Evolutionary conservation across 441 rosid genomes (phyloP).

Genomic region (Flueggea neowawraea): DNA sequence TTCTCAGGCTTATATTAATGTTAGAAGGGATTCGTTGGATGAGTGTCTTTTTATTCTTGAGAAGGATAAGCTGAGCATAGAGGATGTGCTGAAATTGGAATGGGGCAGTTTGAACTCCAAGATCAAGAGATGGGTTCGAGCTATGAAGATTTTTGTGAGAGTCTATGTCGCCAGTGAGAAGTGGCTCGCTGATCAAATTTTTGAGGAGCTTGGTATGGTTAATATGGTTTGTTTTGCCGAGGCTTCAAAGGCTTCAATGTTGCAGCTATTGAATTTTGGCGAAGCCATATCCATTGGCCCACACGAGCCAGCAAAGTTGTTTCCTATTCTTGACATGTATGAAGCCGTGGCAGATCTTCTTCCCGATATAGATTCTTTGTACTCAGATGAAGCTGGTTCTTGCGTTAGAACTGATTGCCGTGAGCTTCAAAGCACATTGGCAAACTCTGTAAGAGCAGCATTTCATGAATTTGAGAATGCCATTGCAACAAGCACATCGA

Average conservation of each 20-base stretch:
- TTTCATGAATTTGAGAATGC: slow-evolving; percentile 73
- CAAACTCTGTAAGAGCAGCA: slow-evolving; percentile 57
- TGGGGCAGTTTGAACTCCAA: slow-evolving; percentile 66
- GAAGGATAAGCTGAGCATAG: slow-evolving; percentile 79
- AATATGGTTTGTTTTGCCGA: slow-evolving; percentile 54
- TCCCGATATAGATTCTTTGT: slow-evolving; percentile 62
- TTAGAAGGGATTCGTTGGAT: slow-evolving; percentile 71
- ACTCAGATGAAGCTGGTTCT: slow-evolving; percentile 43
- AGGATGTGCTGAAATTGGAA: slow-evolving; percentile 83
- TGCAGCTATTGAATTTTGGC: slow-evolving; percentile 79
- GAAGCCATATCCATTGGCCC: slow-evolving; percentile 83
- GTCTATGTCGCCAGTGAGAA: slow-evolving; percentile 73
- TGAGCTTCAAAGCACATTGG: slow-evolving; percentile 63
- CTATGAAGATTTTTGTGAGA: slow-evolving; percentile 59
- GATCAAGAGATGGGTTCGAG: slow-evolving; percentile 85
- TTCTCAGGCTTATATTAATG: slow-evolving; percentile 54
- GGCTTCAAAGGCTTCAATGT: slow-evolving; percentile 64
- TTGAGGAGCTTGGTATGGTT: slow-evolving; percentile 40
- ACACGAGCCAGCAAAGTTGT: slow-evolving; percentile 72
- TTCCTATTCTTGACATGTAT: slow-evolving; percentile 79
- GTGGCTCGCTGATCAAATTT: slow-evolving; percentile 56
- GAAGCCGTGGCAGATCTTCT: slow-evolving; percentile 65
- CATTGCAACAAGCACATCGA: slow-evolving; percentile 52
- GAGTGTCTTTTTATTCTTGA: slow-evolving; percentile 70
- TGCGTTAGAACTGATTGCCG: slow-evolving; percentile 49